Evolutionary conservation across 2,329 filamentous ascomycete species (phyloP).

Genomic region (Arthroderma sp.): DNA sequence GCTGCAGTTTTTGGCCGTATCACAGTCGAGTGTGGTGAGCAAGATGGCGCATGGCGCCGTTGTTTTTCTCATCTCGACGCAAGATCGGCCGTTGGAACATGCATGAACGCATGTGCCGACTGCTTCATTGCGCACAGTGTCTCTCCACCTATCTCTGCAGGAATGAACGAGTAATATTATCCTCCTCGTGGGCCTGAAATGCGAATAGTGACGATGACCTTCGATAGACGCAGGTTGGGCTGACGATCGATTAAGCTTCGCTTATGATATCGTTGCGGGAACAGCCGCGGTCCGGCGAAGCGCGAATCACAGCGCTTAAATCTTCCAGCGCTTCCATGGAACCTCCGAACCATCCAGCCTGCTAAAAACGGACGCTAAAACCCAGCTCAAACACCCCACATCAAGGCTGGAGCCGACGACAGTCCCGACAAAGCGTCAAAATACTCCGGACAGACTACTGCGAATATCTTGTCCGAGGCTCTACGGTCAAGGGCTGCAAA

Average conservation of each 20-base stretch:
- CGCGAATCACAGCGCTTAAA: conserved; percentile 2
- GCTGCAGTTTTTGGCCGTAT: background rate
- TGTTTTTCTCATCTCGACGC: background rate
- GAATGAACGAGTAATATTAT: background rate
- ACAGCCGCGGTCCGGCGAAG: background rate
- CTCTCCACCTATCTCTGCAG: background rate
- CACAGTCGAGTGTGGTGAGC: background rate
- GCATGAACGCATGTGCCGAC: background rate
- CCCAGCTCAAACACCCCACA: background rate
- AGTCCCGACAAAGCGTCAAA: background rate
- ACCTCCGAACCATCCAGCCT: background rate
- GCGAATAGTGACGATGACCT: background rate
- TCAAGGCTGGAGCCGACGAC: background rate
- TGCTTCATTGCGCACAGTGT: background rate
- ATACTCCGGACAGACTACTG: background rate
- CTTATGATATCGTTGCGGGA: background rate
- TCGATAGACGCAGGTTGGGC: background rate
- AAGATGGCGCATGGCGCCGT: background rate
- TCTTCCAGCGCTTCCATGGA: background rate
- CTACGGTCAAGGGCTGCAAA: background rate
- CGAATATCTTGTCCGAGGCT: background rate
- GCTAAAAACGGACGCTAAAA: background rate
- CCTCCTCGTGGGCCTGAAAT: background rate
- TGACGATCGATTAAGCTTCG: conserved; percentile 1
- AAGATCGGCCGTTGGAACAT: conserved; percentile 1